Conservation (phyloP, 1,139 yeast genomes). For the Saccharomyces hybrid region DNA sequence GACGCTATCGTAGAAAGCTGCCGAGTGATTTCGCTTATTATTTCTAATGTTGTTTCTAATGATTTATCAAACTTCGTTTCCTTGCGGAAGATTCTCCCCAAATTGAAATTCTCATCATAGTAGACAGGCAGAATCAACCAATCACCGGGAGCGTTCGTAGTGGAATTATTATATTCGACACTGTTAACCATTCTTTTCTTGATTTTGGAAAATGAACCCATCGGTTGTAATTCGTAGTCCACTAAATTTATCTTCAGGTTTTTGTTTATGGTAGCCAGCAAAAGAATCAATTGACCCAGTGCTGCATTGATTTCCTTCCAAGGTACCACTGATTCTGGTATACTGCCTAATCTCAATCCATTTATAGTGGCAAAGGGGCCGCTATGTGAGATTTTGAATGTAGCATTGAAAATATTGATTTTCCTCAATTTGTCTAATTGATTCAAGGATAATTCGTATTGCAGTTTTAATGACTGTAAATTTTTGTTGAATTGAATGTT, state of each 20-base stretch:
- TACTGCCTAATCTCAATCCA: constrained; percentile 68
- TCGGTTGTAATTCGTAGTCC: constrained; percentile 63
- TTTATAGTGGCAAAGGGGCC: constrained; percentile 85
- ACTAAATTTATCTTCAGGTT: constrained; percentile 48
- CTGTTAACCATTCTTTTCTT: constrained; percentile 36
- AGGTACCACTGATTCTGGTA: constrained; percentile 51
- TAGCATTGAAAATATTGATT: constrained; percentile 72
- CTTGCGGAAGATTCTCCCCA: constrained; percentile 29
- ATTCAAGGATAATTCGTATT: constrained; percentile 52
- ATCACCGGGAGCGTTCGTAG: background rate
- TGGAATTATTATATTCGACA: background rate
- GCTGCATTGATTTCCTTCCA: constrained; percentile 95
- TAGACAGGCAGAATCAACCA: background rate
- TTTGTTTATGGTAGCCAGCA: constrained; percentile 57
- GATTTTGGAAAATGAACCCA: constrained; percentile 79
- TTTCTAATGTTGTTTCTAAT: constrained; percentile 21
- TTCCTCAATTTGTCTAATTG: constrained; percentile 64
- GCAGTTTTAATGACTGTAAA: constrained; percentile 52
- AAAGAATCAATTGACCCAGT: constrained; percentile 70
- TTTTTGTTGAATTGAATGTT: constrained; percentile 43
- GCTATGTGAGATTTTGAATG: constrained; percentile 74
- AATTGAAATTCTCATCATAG: constrained; percentile 29
- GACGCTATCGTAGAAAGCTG: background rate
- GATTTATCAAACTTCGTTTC: constrained; percentile 30
- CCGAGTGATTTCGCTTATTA: constrained; percentile 19